Evolutionary conservation across 1,284 basidiomycete genomes (phyloP).

Genomic region (Gomphus bonarii): DNA sequence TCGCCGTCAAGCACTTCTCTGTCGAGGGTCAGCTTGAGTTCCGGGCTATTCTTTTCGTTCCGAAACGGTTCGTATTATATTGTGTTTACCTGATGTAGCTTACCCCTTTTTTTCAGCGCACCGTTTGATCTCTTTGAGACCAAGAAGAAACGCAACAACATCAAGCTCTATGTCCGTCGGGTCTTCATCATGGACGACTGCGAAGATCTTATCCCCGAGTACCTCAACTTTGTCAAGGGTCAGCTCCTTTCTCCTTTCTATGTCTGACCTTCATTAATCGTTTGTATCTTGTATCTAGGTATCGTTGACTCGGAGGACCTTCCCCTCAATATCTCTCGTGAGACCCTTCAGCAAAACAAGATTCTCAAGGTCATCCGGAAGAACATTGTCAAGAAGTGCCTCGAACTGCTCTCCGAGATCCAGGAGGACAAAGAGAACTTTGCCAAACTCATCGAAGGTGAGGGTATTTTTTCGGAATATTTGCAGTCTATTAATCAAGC

Average conservation of each 20-base stretch:
- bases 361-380: constrained; percentile 99
- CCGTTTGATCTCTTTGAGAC: constrained; percentile 99
- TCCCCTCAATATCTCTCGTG: constrained; percentile 99
- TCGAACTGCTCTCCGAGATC: constrained; percentile 94
- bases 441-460: constrained; percentile 81
- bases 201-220: constrained; percentile 99
- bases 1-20: constrained; percentile 99
- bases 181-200: constrained; percentile 99
- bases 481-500: constrained; percentile 27
- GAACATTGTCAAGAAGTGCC: constrained; percentile 97
- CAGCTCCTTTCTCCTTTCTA: constrained; percentile 14
- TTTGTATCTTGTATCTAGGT: constrained; percentile 23
- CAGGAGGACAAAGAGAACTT: constrained; percentile 99
- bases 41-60: constrained; percentile 97
- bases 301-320: constrained; percentile 99
- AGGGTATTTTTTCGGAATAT: neutral
- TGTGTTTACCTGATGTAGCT: neutral
- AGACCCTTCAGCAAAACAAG: constrained; percentile 99
- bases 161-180: constrained; percentile 99
- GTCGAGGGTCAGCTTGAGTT: constrained; percentile 99
- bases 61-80: constrained; percentile 67
- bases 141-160: constrained; percentile 99
- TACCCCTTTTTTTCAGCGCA: constrained; percentile 40
- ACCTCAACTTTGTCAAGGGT: constrained; percentile 98
- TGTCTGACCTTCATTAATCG: constrained; percentile 4